Base-by-base conservation (phyloP, 345 rosid genomes). In the Euphorbia tirucalli region DNA sequence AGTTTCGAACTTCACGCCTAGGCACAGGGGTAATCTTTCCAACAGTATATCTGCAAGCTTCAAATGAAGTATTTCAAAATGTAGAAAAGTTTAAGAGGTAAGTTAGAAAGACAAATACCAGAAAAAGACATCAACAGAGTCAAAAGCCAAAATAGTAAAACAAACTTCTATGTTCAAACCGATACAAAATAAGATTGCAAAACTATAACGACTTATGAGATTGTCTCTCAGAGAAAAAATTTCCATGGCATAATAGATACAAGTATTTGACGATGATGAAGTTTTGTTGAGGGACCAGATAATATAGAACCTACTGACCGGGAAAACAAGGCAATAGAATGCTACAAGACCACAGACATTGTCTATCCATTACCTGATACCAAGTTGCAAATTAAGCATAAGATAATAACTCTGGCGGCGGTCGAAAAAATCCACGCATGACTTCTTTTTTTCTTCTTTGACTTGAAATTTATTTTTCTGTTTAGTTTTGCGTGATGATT, bases 11-110 rank as follows among this genome's bases (percentile, higher is more conserved):
- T 55, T 92, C 97, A 77, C 96, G 95, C 82, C 72, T 86, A 46
- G 93, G 97, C 67, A 90, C 96, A 27, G 98, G 97, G 28, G 96
- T 92, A 75, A 92, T 92, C 86, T 94, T 94, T 27, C 98, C 98
- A 73, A 92, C 95, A 44, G 96, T 92, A 69, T 94, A 94, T 87
- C 98, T 93, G 90, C 60, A 73, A 83, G 72, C 78, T 82, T 86
- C 77, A 80, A 83, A 77, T 78, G 35, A 65, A 65, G 55, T 59
- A 74, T 66, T 65, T 82, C 44, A 77, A 48, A 55, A 68, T 62
- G 58, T 25, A 58, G 44, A 28, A 28, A 61, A 30, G 19, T 39
- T 50, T 31, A 27, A 48, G 18, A 58, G 56, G 19, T 21, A 41
- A 66, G 7, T 31, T 19, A 10, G 65, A 13, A 30, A 52, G 74